These are phyloP conservation scores for Heterobasidion irregulare DNA, from an alignment of 1,284 basidiomycete genomes.

Conservation along the genomic window DNA sequence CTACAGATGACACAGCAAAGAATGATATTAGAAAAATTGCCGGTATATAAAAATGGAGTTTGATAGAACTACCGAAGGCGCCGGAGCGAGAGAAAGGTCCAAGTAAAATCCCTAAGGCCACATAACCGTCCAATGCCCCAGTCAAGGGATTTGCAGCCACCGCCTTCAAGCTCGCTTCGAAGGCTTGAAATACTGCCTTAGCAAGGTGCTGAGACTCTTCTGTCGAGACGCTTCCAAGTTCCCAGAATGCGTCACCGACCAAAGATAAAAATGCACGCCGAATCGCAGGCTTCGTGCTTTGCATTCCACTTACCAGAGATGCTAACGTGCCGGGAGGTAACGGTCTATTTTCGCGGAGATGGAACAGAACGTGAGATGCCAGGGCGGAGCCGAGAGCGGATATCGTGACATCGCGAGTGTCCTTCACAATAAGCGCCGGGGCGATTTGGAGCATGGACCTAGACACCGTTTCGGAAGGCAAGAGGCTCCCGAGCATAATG, in stretches of 20 bases:
- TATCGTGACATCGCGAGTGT: slow-evolving; percentile 63
- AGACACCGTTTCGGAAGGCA: slow-evolving; percentile 45
- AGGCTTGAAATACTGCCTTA: slow-evolving; percentile 43
- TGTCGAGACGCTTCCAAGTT: slow-evolving; percentile 23
- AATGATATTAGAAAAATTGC: slow-evolving; percentile 7
- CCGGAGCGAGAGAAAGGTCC: slow-evolving; percentile 47
- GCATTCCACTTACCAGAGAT: slow-evolving; percentile 65
- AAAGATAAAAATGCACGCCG: slow-evolving; percentile 28
- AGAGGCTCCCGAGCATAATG: slow-evolving; percentile 59
- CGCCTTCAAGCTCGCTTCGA: slow-evolving; percentile 68
- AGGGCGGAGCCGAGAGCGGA: slow-evolving; percentile 47
- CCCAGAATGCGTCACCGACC: slow-evolving; percentile 27
- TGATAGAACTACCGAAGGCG: slow-evolving; percentile 39
- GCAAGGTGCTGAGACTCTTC: slow-evolving; percentile 39
- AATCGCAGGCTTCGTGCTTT: slow-evolving; percentile 30
- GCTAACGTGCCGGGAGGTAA: slow-evolving; percentile 36
- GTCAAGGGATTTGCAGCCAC: slow-evolving; percentile 52
- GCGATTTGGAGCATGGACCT: slow-evolving; percentile 43
- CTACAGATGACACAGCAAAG: slow-evolving; percentile 16
- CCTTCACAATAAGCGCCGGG: slow-evolving; percentile 65
- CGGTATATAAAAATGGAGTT: slow-evolving; percentile 6
- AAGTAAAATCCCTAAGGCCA: slow-evolving; percentile 63
- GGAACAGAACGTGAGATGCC: slow-evolving; percentile 46
- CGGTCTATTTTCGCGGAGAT: slow-evolving; percentile 34
- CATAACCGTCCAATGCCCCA: slow-evolving; percentile 78